A percentile compares a stretch with the other conserved stretches of the same genome.
These are phyloP conservation scores for Jackrogersella minutella DNA, from an alignment of 495 filamentous ascomycete species.

Conservation along the genomic window DNA sequence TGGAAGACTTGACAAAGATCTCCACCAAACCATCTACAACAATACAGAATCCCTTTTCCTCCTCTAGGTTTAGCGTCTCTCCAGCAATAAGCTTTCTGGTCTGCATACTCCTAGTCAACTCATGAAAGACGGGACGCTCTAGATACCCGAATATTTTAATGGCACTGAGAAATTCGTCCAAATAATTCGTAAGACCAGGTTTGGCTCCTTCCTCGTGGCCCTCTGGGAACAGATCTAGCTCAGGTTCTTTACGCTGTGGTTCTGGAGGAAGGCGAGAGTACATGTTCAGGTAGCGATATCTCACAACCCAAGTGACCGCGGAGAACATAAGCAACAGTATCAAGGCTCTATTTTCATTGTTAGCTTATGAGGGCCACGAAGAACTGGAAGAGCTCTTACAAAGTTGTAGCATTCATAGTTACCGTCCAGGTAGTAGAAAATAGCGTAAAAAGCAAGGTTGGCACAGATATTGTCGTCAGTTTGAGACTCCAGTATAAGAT, in stretches of 20 bases:
- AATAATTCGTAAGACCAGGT: conserved; percentile 88
- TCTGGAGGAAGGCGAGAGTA: conserved; percentile 92
- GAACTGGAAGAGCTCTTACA: conserved; percentile 62
- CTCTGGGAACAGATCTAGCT: conserved; percentile 94
- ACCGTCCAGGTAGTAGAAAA: conserved; percentile 96
- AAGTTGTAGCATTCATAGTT: conserved; percentile 96
- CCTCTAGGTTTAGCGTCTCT: conserved; percentile 91
- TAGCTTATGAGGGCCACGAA: conserved; percentile 6
- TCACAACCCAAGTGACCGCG: conserved; percentile 87
- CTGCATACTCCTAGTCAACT: conserved; percentile 97
- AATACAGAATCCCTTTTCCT: conserved; percentile 97
- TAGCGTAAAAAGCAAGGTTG: conserved; percentile 88
- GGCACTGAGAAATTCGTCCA: conserved; percentile 98
- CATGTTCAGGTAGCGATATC: conserved; percentile 94
- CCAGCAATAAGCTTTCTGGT: conserved; percentile 94
- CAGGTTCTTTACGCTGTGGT: conserved; percentile 93
- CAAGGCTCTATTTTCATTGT: conserved; percentile 66
- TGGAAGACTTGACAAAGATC: conserved; percentile 94
- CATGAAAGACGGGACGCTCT: conserved; percentile 95
- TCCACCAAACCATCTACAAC: conserved; percentile 97
- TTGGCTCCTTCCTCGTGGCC: conserved; percentile 89
- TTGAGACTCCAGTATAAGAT: conserved; percentile 84
- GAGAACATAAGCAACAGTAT: conserved; percentile 79
- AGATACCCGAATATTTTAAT: conserved; percentile 99
- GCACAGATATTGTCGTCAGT: conserved; percentile 86